Percentiles rank a stretch among this genome's conserved stretches.
Conservation (phyloP, 306 rosid species). For the Dryas drummondii region DNA sequence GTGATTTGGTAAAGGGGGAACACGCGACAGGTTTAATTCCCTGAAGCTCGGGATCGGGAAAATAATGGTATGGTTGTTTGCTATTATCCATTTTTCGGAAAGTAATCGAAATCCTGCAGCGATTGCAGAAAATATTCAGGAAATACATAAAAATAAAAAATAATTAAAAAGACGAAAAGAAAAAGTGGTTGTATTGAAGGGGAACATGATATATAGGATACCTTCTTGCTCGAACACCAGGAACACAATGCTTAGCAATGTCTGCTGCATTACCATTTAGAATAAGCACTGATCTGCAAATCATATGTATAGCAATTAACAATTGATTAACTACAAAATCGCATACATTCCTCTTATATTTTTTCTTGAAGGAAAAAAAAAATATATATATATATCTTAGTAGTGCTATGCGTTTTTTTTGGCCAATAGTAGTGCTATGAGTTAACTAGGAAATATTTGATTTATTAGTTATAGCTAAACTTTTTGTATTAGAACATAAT, state of each 20-base stretch:
- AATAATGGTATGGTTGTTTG: slow-evolving; percentile 44
- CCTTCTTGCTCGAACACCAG: slow-evolving; percentile 3
- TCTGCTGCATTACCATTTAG: slow-evolving; percentile 3
- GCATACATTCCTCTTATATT: too few species aligned
- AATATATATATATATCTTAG: too few species aligned
- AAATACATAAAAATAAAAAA: neutral
- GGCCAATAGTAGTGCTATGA: too few species aligned
- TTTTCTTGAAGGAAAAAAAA: too few species aligned
- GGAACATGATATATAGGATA: neutral
- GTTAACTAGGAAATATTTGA: too few species aligned
- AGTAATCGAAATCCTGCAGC: slow-evolving; percentile 62
- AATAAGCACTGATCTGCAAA: slow-evolving; percentile 1
- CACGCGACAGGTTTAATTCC: too few species aligned
- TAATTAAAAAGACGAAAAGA: too few species aligned
- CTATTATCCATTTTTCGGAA: slow-evolving; percentile 55
- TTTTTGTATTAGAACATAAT: too few species aligned
- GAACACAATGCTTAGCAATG: slow-evolving; percentile 2
- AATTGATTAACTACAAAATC: too few species aligned
- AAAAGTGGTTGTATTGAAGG: neutral
- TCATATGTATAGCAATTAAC: too few species aligned
- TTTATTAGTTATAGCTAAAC: too few species aligned
- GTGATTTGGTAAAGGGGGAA: slow-evolving; percentile 19
- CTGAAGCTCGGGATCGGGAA: slow-evolving; percentile 38
- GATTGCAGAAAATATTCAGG: neutral
- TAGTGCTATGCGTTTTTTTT: too few species aligned